Base-by-base conservation (phyloP, 768 basidiomycete species). In the Boletus rufocinnamomeus region DNA sequence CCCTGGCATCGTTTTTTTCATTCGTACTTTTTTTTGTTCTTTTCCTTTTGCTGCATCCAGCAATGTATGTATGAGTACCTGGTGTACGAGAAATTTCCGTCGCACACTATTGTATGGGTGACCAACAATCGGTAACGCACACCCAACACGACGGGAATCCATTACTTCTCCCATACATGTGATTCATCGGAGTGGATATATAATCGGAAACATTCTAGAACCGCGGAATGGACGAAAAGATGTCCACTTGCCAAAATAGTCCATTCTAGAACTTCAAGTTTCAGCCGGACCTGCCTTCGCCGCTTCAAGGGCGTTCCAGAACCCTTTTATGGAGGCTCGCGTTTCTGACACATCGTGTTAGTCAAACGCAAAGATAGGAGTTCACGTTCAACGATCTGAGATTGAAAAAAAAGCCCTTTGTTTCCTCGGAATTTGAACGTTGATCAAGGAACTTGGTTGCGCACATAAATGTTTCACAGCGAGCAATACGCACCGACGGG, bases 21-120 rank as follows among this genome's bases (percentile, higher is more conserved):
- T 59, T 54, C 51, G 54, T 34, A 34, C 48, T 44, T 57, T 52
- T 25, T 16, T 44, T 57, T 52, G 21, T 16, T 21, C 14, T 45
- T 13, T 38, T 45, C 23, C 17, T 51, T 62, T 58, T 55, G 59
- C 54, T 54, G 59, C 54, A 57, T 60, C 10, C 58, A 61, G 66
- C 69, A 50, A 7, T 57, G 49, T 72, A 72, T 72, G 66, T 74
- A 74, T 73, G 28, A 64, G 66, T 74, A 73, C 72, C 72, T 52
- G 56, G 69, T 55, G 62, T 76, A 71, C 63, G 73, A 58, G n/a
- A 59, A 63, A 66, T 27, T 68, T 62, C 11, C 25, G 45, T 45
- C 55, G 46, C 62, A 48, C 37, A 61, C 49, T 61, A 67, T 67
- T 41, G 63, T 68, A 72, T 64, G 59, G 53, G 57, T 54, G 54